Base-by-base conservation (phyloP, 176 grass and related monocot species). In the Urochloa ruziziensis region DNA sequence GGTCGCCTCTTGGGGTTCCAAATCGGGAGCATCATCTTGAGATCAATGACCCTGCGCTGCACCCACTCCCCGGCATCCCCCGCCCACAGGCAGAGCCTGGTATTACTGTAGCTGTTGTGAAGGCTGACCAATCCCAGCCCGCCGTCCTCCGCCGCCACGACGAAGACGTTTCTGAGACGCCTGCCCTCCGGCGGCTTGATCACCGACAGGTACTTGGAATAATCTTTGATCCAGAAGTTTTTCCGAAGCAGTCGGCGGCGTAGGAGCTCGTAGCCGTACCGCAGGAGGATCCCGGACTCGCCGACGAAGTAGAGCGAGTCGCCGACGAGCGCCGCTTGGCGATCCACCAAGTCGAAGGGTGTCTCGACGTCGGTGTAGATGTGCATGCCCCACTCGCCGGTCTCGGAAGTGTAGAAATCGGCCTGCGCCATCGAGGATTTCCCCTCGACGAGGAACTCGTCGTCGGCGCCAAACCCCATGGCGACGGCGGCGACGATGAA, bases 181-280 rank as follows among this genome's bases (percentile, higher is more conserved):
- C 29, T 25, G 2, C 67, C 6, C 13, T 24, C 7, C 5, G 40
- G 68, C 24, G 44, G 68, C 12, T 48, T 2, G 24, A 48, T 71
- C 68, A 71, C 44, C 15, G 43, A 71, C 68, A 71, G 68, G 42
- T 47, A 15, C 39, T 71, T 43, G 66, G 23, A 39, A 39, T 39
- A 8, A n/a, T 40, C 35, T 1, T 9, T 40, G 51, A 39, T 24
- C 21, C 73, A 3, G 51, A 75, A 17, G 6, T 21, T 1, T 6
- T 0, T 39, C 19, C 0, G 4, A 6, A 13, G 21, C 0, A 58
- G 0, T 0, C 23, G 13, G 37, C 37, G 37, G 6, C 23, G 52
- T 2, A 75, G 23, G 52, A 56, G 32, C 23, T 49, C 51, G 13
- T 75, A 57, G 11, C 72, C 33, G 33, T 59, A 76, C 23, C 74